Base-by-base conservation (phyloP, 2,329 filamentous ascomycete species). In the Thelonectria blattea region DNA sequence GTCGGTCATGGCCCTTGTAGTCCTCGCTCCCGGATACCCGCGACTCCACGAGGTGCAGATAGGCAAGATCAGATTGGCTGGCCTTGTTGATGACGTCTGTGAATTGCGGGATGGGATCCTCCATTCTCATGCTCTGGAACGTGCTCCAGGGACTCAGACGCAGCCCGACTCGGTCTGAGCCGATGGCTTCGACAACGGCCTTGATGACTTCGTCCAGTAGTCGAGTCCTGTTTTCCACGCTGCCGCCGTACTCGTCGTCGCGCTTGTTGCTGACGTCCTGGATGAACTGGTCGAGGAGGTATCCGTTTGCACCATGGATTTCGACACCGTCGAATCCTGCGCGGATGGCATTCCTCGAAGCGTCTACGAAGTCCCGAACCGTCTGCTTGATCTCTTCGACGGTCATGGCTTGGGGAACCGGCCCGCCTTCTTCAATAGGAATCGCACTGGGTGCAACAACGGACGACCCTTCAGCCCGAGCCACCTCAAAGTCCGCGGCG, bases 241-340 rank as follows among this genome's bases (percentile, higher is more conserved):
- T 79, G 0, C 84, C 83, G 3, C 84, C 84, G 24, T 85, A 86
- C 24, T 75, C 64, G 65, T 86, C 84, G 0, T 78, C 78, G 7
- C 84, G 77, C 42, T 75, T 71, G 65, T 86, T 87, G 43, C 77
- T 79, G 6, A 78, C 75, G 15, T 80, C 78, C 10, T 80, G 83
- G 0, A 85, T 75, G 68, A 89, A 90, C 49, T 88, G 84, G 52
- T 87, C 85, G 7, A 88, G 72, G 0, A 90, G 75, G 62, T 89
- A 90, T 0, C 86, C 86, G 57, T 88, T 86, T 0, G 83, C 84
- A 1, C 72, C 81, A 49, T 85, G 80, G 3, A 80, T 71, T 63
- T 93, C 91, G 47, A 93, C 84, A 0, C 86, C 87, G 67, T 94
- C 91, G 32, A 89, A 89, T 0, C 91, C 91, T 0, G 85, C 86